Percentiles rank a stretch among this genome's conserved stretches.
Conservation (phyloP, 1,284 basidiomycete genomes). For the Sporisorium graminicola region DNA sequence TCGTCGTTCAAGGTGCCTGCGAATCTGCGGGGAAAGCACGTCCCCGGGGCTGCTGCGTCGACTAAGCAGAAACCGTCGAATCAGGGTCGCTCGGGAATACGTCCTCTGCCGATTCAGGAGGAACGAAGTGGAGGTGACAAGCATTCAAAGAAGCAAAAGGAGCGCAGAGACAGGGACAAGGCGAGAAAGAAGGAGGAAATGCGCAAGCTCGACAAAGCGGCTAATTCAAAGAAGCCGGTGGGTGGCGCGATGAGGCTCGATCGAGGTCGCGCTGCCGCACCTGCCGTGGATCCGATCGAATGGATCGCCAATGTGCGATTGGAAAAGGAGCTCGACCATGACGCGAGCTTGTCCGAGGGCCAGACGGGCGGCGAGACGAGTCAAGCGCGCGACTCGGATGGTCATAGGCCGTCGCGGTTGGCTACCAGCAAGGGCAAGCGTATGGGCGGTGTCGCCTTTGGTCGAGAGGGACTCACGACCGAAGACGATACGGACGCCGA, state of each 20-base stretch:
- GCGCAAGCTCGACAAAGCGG: slow-evolving; percentile 16
- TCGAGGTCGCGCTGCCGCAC: slow-evolving; percentile 32
- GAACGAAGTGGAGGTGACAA: slow-evolving; percentile 20
- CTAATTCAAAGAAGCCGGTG: slow-evolving; percentile 21
- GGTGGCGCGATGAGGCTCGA: slow-evolving; percentile 51
- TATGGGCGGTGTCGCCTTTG: slow-evolving; percentile 16
- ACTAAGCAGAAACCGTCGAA: slow-evolving; percentile 20
- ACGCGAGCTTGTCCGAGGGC: slow-evolving; percentile 19
- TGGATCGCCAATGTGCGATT: slow-evolving; percentile 60
- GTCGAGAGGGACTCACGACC: slow-evolving; percentile 23
- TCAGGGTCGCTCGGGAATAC: slow-evolving; percentile 13
- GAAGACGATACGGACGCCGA: slow-evolving; percentile 43
- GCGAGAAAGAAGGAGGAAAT: slow-evolving; percentile 21
- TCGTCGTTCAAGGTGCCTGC: slow-evolving; percentile 46
- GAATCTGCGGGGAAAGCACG: slow-evolving; percentile 15
- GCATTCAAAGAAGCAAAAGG: slow-evolving; percentile 16
- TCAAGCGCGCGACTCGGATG: slow-evolving; percentile 19
- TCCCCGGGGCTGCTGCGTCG: background rate
- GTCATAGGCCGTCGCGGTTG: slow-evolving; percentile 6
- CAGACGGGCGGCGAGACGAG: slow-evolving; percentile 25
- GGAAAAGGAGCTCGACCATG: slow-evolving; percentile 39
- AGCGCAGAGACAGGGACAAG: slow-evolving; percentile 22
- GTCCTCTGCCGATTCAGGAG: slow-evolving; percentile 40
- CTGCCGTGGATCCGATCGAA: slow-evolving; percentile 51
- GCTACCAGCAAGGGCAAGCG: slow-evolving; percentile 17